Evolutionary conservation across 169 alveolate genomes (phyloP).

Genomic region (Cryptosporidium xiaoi): DNA sequence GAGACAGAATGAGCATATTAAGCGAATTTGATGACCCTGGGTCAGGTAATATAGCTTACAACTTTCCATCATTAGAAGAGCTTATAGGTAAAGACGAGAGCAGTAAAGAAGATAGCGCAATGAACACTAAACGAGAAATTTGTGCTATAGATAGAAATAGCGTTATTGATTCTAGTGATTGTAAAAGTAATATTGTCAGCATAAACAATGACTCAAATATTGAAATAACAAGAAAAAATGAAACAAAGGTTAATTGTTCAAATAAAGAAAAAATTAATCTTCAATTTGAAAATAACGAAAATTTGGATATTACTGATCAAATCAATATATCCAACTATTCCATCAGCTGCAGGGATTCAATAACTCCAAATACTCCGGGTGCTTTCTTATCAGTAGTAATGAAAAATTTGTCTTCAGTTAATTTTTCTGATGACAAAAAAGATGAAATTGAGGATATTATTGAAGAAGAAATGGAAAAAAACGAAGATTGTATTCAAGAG

Average conservation of each 20-base stretch:
- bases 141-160: not conserved
- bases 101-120: not conserved
- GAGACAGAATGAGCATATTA: conserved; percentile 41
- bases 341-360: conserved; percentile 48
- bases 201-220: not conserved
- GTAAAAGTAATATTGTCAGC: not conserved
- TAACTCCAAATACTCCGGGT: conserved; percentile 66
- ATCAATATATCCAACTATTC: conserved; percentile 27
- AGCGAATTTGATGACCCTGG: conserved; percentile 64
- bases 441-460: not conserved
- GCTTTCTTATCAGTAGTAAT: conserved; percentile 69
- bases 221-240: not conserved
- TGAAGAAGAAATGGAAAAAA: not conserved
- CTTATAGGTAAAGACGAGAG: conserved; percentile 7
- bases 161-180: not conserved
- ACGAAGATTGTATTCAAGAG: not conserved
- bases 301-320: conserved; percentile 29
- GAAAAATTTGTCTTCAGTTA: conserved; percentile 62
- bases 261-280: not conserved
- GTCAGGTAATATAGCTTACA: conserved; percentile 41
- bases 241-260: not conserved
- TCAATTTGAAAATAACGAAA: not conserved
- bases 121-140: not conserved
- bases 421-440: conserved; percentile 35
- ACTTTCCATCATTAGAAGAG: conserved; percentile 71